Evolutionary conservation across 73 alveolate species (phyloP), one percentile per base, ranked within the genome.

Genomic region (Paramecium bursaria): DNA sequence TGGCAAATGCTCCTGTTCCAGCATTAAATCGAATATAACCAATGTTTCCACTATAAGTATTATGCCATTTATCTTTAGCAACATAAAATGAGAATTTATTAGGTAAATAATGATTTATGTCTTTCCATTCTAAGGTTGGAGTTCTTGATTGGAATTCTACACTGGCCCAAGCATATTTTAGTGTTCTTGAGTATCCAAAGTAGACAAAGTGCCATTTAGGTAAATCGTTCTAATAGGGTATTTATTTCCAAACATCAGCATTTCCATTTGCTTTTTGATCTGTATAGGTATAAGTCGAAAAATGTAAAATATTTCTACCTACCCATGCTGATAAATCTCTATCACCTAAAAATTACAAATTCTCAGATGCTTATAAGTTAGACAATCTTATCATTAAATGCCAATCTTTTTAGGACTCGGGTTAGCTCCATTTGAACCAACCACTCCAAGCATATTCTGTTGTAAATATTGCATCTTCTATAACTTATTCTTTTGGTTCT

Each of bases 391-490:
- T 42, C 19, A 26, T 57, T 10, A 67, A 42, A 67, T 67, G 82
- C 82, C 82, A 67, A 25, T 33, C 33, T 11, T 67, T 35, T 19
- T 67, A 42, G 27, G 14, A 21, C 2, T 2, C 19, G 22, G 50
- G 27, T 3, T 53, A n/a, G n/a, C n/a, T 25, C 82, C 82, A 67
- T 42, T 67, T 67, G 11, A 67, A 67, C 82, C 82, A 67, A 39
- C 82, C 82, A 67, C 82, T 67, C 82, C 82, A 67, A 39, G 82
- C 49, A 19, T 67, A 67, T 67, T 67, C 57, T 21, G 23, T 47
- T 21, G 57, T 21, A 15, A 67, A 67, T 35, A 7, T 14, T 30
- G 26, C 23, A 67, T 67, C 50, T 3, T 67, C 82, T 21, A 35
- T 39, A 10, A 17, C 39, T 21, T 11, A 19, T 42, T 35, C 22